Conservation (phyloP, 495 filamentous ascomycete genomes). For the Endocarpon pusillum region DNA sequence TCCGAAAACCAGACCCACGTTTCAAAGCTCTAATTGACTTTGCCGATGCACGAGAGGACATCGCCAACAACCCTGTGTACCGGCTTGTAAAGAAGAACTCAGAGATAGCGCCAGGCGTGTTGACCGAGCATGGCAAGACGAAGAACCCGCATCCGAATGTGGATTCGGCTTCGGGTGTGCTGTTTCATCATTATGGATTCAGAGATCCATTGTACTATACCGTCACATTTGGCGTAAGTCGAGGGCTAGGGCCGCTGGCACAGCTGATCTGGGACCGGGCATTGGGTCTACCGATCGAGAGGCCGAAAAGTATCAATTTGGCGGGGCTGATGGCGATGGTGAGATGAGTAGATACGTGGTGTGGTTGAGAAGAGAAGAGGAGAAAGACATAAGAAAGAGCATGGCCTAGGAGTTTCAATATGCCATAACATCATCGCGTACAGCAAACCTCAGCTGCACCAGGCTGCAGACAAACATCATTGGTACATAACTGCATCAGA, state of each 20-base stretch:
- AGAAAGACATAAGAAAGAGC: too few species aligned
- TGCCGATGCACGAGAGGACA: slow-evolving; percentile 65
- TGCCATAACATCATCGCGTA: too few species aligned
- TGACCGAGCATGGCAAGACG: slow-evolving; percentile 92
- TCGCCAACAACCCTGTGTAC: slow-evolving; percentile 78
- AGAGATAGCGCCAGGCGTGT: slow-evolving; percentile 64
- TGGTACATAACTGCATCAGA: too few species aligned
- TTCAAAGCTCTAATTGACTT: slow-evolving; percentile 96
- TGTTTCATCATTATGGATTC: slow-evolving; percentile 96
- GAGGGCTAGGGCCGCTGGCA: slow-evolving; percentile 78
- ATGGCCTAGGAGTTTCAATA: too few species aligned
- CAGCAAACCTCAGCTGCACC: too few species aligned
- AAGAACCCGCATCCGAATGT: slow-evolving; percentile 98
- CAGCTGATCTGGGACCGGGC: slow-evolving; percentile 95
- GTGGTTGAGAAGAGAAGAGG: too few species aligned
- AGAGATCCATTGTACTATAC: slow-evolving; percentile 96
- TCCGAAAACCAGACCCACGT: slow-evolving; percentile 90
- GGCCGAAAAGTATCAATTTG: slow-evolving; percentile 92
- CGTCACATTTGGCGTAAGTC: slow-evolving; percentile 84
- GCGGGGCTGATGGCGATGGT: slow-evolving; percentile 50
- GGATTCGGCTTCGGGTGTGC: slow-evolving; percentile 74
- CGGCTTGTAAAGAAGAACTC: slow-evolving; percentile 78
- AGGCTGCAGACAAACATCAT: too few species aligned
- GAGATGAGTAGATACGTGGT: too few species aligned
- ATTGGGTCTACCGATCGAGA: slow-evolving; percentile 88